Base-by-base conservation (phyloP, 2,329 filamentous ascomycete genomes). In the Fusarium poae region DNA sequence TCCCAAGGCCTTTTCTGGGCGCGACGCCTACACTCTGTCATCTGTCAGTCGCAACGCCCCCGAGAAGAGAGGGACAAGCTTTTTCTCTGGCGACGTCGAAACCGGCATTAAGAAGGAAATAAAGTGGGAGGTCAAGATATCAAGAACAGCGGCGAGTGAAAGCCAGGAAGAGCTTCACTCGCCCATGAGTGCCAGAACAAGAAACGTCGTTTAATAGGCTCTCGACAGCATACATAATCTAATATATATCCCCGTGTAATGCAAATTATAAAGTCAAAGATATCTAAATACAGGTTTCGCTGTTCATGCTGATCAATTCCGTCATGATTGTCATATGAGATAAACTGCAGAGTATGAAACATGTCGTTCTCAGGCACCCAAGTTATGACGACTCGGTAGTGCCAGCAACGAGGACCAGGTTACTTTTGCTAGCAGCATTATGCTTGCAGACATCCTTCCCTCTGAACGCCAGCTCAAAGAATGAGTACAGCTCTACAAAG, bases 161-260 rank as follows among this genome's bases (percentile, higher is more conserved):
- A 70, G 67, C 4, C 63, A 70, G n/a, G 67, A 70, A 27, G 67
- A 70, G 30, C 15, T 70, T 21, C 63, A 49, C 12, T 64, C 67
- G 1, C 63, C 67, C 0, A 27, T 37, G 2, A n/a, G 15, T 55
- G 67, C 54, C 0, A 64, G 37, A 13, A 12, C 20, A 5, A 51
- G 35, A 2, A 51, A 40, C 5, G 48, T 51, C 9, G 11, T 39
- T 2, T 40, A 27, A 51, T 35, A 25, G 9, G 40, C 40, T 25
- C 21, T 23, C 2, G 10, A 18, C 15, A 43, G 21, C 40, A 25
- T 25, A 25, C 40, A 25, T 18, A 18, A 13, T 43, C 23, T 43
- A 49, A 35, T 25, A n/a, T 18, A 23, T 23, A 15, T 15, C n/a
- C 15, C 21, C 21, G 13, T 23, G 16, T 49, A 34, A 49, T 13